phyloP scores from a whole-genome alignment of 2,329 filamentous ascomycete genomes.

The Venturia oleaginea region DNA sequence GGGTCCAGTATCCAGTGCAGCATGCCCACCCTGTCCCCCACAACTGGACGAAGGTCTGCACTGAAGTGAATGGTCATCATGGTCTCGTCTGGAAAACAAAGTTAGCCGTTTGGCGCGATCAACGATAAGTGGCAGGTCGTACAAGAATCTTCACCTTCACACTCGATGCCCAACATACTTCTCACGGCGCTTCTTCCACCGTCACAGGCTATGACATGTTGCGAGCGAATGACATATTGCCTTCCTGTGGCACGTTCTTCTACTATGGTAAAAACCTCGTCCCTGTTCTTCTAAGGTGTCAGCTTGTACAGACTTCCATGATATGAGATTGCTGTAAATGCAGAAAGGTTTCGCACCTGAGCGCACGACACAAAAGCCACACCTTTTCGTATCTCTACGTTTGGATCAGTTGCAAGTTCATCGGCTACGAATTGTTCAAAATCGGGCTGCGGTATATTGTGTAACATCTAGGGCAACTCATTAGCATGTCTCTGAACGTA shows the following conservation, averaged over 20 bases:
- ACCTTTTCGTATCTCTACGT: conserved; percentile 26
- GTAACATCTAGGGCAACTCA: conserved; percentile 33
- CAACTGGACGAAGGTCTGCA: conserved; percentile 30
- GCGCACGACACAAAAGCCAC: conserved; percentile 27
- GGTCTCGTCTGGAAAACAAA: conserved; percentile 27
- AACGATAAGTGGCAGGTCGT: not conserved
- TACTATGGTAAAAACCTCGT: conserved; percentile 22
- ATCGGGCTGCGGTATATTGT: conserved; percentile 33
- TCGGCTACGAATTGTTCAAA: conserved; percentile 31
- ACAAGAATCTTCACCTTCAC: conserved; percentile 33
- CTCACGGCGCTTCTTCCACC: conserved; percentile 28
- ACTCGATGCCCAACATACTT: conserved; percentile 26
- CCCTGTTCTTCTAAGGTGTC: conserved; percentile 9
- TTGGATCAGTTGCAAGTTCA: conserved; percentile 19
- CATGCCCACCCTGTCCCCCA: conserved; percentile 34
- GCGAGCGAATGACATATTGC: conserved; percentile 24
- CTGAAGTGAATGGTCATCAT: conserved; percentile 42
- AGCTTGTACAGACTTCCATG: not conserved
- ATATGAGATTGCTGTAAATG: not conserved
- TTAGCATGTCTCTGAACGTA: conserved; percentile 25
- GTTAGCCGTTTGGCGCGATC: not conserved
- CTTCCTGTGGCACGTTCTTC: conserved; percentile 22
- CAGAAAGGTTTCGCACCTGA: conserved; percentile 18
- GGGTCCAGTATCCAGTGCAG: conserved; percentile 39
- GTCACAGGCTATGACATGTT: conserved; percentile 30